These are phyloP conservation scores for Harrya chromipes DNA, from an alignment of 768 basidiomycete species.

Conservation along the genomic window DNA sequence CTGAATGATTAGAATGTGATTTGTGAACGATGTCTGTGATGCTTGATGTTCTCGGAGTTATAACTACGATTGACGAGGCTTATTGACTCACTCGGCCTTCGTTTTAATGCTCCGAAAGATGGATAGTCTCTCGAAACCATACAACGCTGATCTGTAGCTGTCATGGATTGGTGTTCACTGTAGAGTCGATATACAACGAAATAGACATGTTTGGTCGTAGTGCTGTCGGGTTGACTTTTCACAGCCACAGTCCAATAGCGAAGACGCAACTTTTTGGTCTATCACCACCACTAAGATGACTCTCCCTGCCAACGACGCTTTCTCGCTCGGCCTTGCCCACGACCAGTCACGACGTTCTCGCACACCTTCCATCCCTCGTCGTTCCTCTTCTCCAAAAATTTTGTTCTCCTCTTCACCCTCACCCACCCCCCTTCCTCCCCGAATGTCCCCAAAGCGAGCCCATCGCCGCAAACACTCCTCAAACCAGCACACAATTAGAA, in stretches of 20 bases:
- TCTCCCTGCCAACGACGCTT: slow-evolving; percentile 36
- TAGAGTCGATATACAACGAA: slow-evolving; percentile 31
- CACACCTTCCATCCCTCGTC: slow-evolving; percentile 29
- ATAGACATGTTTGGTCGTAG: not conserved
- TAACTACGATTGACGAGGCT: slow-evolving; percentile 80
- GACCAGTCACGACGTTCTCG: slow-evolving; percentile 32
- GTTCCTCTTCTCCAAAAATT: slow-evolving; percentile 49
- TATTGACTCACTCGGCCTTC: slow-evolving; percentile 56
- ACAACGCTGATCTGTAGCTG: slow-evolving; percentile 41
- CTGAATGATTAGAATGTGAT: too few relatives aligned
- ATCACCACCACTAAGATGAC: slow-evolving; percentile 16
- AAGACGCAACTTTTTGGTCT: not conserved
- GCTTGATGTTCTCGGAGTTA: slow-evolving; percentile 54
- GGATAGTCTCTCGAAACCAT: slow-evolving; percentile 53
- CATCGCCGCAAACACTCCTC: slow-evolving; percentile 21
- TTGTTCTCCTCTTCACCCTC: slow-evolving; percentile 39
- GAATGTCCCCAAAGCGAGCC: slow-evolving; percentile 38
- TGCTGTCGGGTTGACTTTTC: not conserved
- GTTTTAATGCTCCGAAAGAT: slow-evolving; percentile 87
- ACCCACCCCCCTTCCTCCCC: slow-evolving; percentile 14
- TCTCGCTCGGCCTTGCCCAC: slow-evolving; percentile 35
- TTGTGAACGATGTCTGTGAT: too few relatives aligned
- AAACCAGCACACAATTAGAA: slow-evolving; percentile 25
- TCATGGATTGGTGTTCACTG: slow-evolving; percentile 29
- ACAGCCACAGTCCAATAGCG: slow-evolving; percentile 13